phyloP scores from a whole-genome alignment of 495 filamentous ascomycete genomes.

The Penicillium angulare region DNA sequence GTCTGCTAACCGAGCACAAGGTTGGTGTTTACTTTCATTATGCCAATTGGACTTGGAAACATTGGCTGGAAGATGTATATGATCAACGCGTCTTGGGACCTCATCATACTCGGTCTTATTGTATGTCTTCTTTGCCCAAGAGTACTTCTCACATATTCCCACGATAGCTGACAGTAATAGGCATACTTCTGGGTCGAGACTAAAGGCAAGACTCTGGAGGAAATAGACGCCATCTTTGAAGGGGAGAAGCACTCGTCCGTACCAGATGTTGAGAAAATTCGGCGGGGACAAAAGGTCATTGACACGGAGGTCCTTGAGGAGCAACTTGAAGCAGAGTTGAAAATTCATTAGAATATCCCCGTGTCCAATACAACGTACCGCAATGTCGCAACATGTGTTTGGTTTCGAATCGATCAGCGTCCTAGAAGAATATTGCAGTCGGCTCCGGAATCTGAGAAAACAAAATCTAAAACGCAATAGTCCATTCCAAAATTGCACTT shows the following conservation, averaged over 20 bases:
- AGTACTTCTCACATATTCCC: too few species aligned
- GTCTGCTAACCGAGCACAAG: conserved; percentile 6
- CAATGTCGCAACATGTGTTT: too few species aligned
- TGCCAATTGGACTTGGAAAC: conserved; percentile 43
- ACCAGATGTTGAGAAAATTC: conserved; percentile 40
- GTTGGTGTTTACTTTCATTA: conserved; percentile 48
- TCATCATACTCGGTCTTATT: conserved; percentile 19
- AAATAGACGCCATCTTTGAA: conserved; percentile 43
- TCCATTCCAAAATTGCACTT: too few species aligned
- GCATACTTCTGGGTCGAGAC: conserved; percentile 47
- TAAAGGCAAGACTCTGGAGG: conserved; percentile 55
- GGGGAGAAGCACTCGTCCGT: conserved; percentile 45
- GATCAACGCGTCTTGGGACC: conserved; percentile 25
- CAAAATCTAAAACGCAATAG: too few species aligned
- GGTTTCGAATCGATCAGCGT: too few species aligned
- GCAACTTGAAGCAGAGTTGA: conserved; percentile 9
- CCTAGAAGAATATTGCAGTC: too few species aligned
- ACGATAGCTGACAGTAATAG: background rate
- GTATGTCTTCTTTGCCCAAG: conserved; percentile 4
- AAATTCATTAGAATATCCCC: too few species aligned
- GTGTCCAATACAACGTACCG: too few species aligned
- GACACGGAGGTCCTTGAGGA: conserved; percentile 12
- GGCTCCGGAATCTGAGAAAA: too few species aligned
- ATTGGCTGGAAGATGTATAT: conserved; percentile 31
- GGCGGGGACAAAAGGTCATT: conserved; percentile 25